A percentile compares a stretch with the other conserved stretches of the same genome.
phyloP scores from a whole-genome alignment of 352 stramenopile species.

The Thraustochytrium sp. region DNA sequence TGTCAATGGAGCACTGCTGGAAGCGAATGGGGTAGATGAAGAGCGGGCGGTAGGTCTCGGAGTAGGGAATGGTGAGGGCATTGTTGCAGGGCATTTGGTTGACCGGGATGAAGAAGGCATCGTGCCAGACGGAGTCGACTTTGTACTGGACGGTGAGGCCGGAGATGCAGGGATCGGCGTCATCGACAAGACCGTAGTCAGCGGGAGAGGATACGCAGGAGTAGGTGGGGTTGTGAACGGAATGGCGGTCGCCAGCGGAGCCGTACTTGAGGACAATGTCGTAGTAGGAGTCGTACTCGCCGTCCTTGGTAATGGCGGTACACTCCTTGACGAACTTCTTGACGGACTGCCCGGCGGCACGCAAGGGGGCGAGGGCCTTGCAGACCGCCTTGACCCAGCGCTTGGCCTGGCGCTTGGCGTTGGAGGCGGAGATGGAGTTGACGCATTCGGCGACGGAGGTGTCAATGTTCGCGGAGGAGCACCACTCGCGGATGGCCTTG shows the following conservation, averaged over 20 bases:
- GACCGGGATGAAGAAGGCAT: background rate
- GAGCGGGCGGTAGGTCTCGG: background rate
- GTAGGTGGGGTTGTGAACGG: background rate
- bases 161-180: background rate
- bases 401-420: background rate
- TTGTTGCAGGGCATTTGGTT: background rate
- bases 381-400: background rate
- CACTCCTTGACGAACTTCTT: background rate
- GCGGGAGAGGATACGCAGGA: background rate
- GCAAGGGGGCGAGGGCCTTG: background rate
- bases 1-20: background rate
- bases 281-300: background rate
- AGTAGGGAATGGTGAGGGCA: background rate
- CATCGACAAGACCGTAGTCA: background rate
- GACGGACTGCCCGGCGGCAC: background rate
- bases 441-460: background rate
- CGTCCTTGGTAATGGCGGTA: background rate
- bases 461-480: background rate
- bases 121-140: background rate
- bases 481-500: background rate
- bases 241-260: background rate
- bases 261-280: background rate
- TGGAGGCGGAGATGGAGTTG: background rate
- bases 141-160: background rate
- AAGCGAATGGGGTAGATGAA: slow-evolving; percentile 14